Percentiles rank a stretch among this genome's conserved stretches.
phyloP scores from a whole-genome alignment of 495 filamentous ascomycete genomes.

The Jackrogersella minutella region DNA sequence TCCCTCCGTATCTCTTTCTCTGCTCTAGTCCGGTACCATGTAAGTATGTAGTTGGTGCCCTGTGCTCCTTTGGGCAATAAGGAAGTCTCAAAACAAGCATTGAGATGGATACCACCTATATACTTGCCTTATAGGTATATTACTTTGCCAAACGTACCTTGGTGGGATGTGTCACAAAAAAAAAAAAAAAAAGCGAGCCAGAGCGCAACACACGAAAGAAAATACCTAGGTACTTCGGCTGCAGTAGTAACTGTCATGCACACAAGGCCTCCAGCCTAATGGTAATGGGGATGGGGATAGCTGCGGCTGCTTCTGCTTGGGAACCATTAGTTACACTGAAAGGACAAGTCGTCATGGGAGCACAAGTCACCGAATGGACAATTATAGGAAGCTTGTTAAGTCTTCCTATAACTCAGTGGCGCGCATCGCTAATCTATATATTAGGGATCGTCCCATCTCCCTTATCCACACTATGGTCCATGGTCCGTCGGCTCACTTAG shows the following conservation, averaged over 20 bases:
- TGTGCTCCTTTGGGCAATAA: not conserved
- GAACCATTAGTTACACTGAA: constrained; percentile 25
- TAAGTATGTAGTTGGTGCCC: not conserved
- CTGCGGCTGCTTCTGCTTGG: constrained; percentile 24
- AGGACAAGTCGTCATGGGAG: constrained; percentile 30
- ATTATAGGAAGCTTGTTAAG: constrained; percentile 22
- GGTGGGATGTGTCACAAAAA: constrained; percentile 27
- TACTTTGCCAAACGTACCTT: constrained; percentile 25
- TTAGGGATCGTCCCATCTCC: constrained; percentile 40
- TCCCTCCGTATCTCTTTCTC: not conserved
- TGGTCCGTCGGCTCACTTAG: constrained; percentile 37
- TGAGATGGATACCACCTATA: constrained; percentile 37
- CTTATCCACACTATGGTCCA: constrained; percentile 31
- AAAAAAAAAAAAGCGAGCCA: no score
- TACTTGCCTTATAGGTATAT: constrained; percentile 44
- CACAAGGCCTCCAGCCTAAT: constrained; percentile 27
- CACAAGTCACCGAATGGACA: constrained; percentile 28
- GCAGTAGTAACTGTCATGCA: constrained; percentile 30
- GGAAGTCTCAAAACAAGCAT: constrained; percentile 32
- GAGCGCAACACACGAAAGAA: constrained; percentile 4
- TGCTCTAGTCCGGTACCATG: not conserved
- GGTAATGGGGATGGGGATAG: constrained; percentile 31
- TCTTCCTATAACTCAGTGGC: constrained; percentile 41
- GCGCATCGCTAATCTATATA: constrained; percentile 41
- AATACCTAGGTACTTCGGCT: constrained; percentile 32